These are phyloP conservation scores for Vanderwaltozyma polyspora DNA, from an alignment of 805 yeast genomes.

Conservation along the genomic window DNA sequence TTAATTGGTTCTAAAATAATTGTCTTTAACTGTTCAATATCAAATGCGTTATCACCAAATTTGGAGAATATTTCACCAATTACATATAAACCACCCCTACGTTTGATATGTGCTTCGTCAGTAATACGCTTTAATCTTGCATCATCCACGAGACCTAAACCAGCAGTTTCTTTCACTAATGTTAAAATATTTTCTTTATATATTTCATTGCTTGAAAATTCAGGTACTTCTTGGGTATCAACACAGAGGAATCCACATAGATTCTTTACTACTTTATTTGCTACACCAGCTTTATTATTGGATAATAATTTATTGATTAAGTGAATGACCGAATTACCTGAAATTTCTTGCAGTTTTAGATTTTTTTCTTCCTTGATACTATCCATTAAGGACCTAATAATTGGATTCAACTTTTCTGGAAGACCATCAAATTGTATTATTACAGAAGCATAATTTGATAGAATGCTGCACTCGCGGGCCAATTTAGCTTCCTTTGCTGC, in stretches of 20 bases:
- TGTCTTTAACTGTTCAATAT: conserved; percentile 53
- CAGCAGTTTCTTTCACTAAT: conserved; percentile 65
- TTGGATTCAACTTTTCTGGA: conserved; percentile 83
- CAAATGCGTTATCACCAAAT: conserved; percentile 47
- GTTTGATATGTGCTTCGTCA: conserved; percentile 64
- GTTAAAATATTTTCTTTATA: conserved; percentile 46
- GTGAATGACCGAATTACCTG: conserved; percentile 58
- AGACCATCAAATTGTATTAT: conserved; percentile 46
- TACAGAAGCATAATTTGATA: conserved; percentile 72
- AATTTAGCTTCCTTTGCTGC: conserved; percentile 49
- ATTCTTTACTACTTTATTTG: conserved; percentile 82
- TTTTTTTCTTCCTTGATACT: conserved; percentile 71
- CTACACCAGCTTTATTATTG: conserved; percentile 55
- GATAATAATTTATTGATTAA: conserved; percentile 50
- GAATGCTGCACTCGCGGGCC: conserved; percentile 46
- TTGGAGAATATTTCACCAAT: conserved; percentile 45
- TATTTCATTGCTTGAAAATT: conserved; percentile 55
- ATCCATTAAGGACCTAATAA: conserved; percentile 85
- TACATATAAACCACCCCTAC: conserved; percentile 73
- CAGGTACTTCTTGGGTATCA: conserved; percentile 93
- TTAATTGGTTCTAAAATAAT: conserved; percentile 58
- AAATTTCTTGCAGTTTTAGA: conserved; percentile 51
- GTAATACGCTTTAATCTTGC: conserved; percentile 52
- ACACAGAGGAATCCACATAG: conserved; percentile 89
- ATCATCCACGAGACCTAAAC: conserved; percentile 48